A percentile compares a stretch with the other conserved stretches of the same genome.
phyloP scores from a whole-genome alignment of 345 rosid species.

The Aegle marmelos region DNA sequence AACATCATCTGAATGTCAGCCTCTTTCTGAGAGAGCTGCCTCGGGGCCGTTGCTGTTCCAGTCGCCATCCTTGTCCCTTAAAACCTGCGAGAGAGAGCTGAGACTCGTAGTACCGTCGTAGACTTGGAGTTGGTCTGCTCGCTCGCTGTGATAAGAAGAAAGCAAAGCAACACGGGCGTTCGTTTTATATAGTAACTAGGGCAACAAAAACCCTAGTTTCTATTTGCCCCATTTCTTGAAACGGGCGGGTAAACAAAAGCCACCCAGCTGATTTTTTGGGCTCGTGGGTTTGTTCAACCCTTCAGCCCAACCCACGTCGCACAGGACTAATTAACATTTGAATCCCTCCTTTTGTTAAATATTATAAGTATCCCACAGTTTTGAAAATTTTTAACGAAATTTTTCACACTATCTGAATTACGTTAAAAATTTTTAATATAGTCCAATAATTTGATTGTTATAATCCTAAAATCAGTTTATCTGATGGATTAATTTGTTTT shows the following conservation, averaged over 20 bases:
- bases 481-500: too few species aligned
- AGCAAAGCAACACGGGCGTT: too few species aligned
- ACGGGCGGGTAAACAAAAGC: neutral
- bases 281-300: neutral
- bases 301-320: too few species aligned
- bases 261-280: neutral
- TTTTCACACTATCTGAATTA: too few species aligned
- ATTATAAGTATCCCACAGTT: too few species aligned
- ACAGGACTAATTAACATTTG: too few species aligned
- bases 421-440: too few species aligned
- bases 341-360: too few species aligned
- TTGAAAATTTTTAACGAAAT: too few species aligned
- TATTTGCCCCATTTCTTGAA: neutral
- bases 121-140: neutral
- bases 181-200: neutral
- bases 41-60: constrained; percentile 31
- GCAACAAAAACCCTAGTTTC: neutral
- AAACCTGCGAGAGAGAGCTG: neutral
- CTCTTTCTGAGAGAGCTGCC: constrained; percentile 66
- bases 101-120: too few species aligned
- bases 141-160: neutral
- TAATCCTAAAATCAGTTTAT: too few species aligned
- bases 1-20: constrained; percentile 85
- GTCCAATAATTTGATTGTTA: too few species aligned
- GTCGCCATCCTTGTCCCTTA: constrained; percentile 17